phyloP scores from a whole-genome alignment of 2,329 filamentous ascomycete species.

The Xylaria sp. region DNA sequence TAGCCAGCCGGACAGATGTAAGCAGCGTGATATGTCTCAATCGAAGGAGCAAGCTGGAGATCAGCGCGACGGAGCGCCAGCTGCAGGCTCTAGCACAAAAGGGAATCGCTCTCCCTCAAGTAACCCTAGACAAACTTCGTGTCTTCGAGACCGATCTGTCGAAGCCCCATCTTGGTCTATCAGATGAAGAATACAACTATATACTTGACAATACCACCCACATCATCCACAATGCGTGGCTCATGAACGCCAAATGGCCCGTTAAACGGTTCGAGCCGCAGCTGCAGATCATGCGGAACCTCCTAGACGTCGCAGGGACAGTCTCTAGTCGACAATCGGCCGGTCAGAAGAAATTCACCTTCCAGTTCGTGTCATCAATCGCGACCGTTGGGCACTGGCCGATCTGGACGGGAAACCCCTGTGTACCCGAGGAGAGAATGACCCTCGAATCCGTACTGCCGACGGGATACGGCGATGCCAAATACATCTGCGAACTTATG shows the following conservation, averaged over 20 bases:
- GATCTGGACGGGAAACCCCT: conserved; percentile 52
- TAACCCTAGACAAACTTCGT: conserved; percentile 50
- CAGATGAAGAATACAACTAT: conserved; percentile 50
- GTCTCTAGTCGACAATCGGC: conserved; percentile 40
- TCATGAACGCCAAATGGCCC: conserved; percentile 57
- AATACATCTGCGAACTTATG: conserved; percentile 58
- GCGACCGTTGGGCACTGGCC: conserved; percentile 49
- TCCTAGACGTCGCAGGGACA: conserved; percentile 58
- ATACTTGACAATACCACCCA: conserved; percentile 56
- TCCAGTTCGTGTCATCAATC: conserved; percentile 58
- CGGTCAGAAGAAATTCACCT: conserved; percentile 43
- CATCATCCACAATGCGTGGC: conserved; percentile 64
- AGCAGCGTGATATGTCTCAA: conserved; percentile 28
- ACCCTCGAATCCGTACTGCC: conserved; percentile 45
- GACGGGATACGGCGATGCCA: conserved; percentile 58
- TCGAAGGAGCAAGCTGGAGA: conserved; percentile 32
- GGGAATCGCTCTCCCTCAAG: conserved; percentile 31
- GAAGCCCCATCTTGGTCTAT: conserved; percentile 57
- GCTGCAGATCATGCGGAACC: conserved; percentile 58
- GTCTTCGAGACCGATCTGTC: conserved; percentile 56
- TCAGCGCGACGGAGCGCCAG: conserved; percentile 34
- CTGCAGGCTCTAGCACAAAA: conserved; percentile 22
- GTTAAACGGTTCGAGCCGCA: conserved; percentile 56
- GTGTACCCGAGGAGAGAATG: conserved; percentile 53
- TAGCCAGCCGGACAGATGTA: conserved; percentile 17